Evolutionary conservation across 2,329 filamentous ascomycete genomes (phyloP), one percentile per base, ranked within the genome.

Genomic region (Beauveria varroae): DNA sequence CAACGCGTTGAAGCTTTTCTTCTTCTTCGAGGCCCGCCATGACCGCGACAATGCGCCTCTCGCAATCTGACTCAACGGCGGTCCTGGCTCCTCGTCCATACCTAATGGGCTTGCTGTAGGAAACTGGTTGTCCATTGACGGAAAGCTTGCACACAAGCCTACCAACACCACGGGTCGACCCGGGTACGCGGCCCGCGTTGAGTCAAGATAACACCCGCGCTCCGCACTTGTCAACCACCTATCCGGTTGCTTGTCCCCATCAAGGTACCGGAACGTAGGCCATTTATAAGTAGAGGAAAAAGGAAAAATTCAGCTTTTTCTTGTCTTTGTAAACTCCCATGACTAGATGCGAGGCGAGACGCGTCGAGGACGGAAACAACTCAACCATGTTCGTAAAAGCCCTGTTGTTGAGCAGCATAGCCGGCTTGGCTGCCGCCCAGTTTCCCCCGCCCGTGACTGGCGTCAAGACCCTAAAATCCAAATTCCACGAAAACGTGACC

Each of bases 1-100:
- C 63, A 57, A 43, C 61, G 53, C 50, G 47, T 59, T 46, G 62
- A 46, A 71, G 67, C 14, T 80, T 75, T 71, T 81, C 67, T 81
- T 78, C 78, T 80, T 80, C 67, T 78, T 82, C 37, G 77, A 76
- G 50, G 76, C 77, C 2, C 76, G 78, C 9, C 69, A 79, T 52
- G n/a, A n/a, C n/a, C n/a, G n/a, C n/a, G n/a, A n/a, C n/a, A n/a
- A n/a, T n/a, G n/a, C n/a, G n/a, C n/a, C n/a, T n/a, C n/a, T 86
- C 55, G 82, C 80, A 14, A 82, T 89, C 67, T 89, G 84, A 83
- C 77, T 88, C 65, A 87, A 86, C 70, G 85, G 85, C 60, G 85
- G 85, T 2, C 85, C 85, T 1, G 86, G 85, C 9, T 77, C 76
- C 50, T 85, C 81, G 65, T 86, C 83, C 50, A 80, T 88, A n/a